phyloP scores from a whole-genome alignment of 2,329 filamentous ascomycete species.

The Tolypocladium sp. region DNA sequence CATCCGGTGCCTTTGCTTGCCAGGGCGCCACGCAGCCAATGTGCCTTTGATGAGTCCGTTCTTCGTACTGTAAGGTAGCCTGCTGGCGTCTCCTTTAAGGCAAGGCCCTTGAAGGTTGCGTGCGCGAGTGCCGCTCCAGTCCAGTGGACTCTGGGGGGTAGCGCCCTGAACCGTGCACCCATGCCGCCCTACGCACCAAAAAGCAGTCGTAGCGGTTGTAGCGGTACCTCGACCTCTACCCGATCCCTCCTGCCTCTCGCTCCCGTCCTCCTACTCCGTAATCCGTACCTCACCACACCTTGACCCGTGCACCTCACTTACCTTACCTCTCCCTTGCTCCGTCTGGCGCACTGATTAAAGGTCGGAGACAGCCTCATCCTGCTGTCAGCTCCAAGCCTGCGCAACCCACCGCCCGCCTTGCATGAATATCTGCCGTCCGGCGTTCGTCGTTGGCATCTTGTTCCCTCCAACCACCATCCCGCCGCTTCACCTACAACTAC shows the following conservation, averaged over 20 bases:
- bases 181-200: not conserved
- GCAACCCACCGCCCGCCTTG: not conserved
- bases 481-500: not conserved
- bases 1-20: not conserved
- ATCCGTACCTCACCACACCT: not conserved
- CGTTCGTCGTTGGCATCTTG: not conserved
- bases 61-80: no score
- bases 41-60: not conserved
- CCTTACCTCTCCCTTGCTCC: not conserved
- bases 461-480: not conserved
- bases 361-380: not conserved
- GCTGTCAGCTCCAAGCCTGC: not conserved
- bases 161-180: not conserved
- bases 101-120: not conserved
- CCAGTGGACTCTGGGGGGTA: not conserved
- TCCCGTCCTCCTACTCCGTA: not conserved
- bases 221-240: not conserved
- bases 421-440: not conserved
- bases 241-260: not conserved
- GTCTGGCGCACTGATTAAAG: not conserved
- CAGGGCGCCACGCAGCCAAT: not conserved
- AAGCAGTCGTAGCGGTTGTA: not conserved
- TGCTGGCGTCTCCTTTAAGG: no score
- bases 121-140: not conserved
- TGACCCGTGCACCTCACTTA: not conserved